A percentile compares a stretch with the other conserved stretches of the same genome.
phyloP scores from a whole-genome alignment of 805 yeast genomes.

The Dipodascus geniculatus region DNA sequence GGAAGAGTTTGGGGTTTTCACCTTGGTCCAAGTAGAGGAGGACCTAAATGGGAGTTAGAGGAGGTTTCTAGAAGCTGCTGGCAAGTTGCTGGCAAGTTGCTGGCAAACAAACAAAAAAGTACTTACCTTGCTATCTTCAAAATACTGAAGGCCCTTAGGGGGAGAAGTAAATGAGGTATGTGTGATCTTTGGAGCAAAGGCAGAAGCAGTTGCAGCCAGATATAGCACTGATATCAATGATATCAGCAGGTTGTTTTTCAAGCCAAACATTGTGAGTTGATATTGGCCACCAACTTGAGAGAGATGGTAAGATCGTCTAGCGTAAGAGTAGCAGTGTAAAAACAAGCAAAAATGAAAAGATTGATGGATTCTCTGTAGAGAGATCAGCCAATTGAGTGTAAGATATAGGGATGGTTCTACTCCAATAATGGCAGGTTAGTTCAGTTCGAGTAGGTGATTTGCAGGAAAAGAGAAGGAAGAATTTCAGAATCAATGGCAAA shows the following conservation, averaged over 20 bases:
- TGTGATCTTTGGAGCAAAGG: constrained; percentile 11
- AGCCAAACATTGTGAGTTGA: neutral
- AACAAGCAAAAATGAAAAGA: neutral
- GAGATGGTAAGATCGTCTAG: too few relatives aligned
- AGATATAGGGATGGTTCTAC: neutral
- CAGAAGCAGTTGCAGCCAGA: constrained; percentile 4
- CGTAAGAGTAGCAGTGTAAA: too few relatives aligned
- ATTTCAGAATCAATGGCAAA: neutral
- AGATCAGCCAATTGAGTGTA: neutral
- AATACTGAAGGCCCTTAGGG: constrained; percentile 22
- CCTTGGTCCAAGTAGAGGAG: neutral
- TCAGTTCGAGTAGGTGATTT: neutral
- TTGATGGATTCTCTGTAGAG: neutral
- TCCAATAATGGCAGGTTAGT: too few relatives aligned
- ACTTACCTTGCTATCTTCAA: constrained; percentile 23
- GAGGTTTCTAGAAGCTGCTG: too few relatives aligned
- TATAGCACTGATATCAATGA: neutral
- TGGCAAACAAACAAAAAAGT: neutral
- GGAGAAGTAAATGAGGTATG: constrained; percentile 4
- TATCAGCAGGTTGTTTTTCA: neutral
- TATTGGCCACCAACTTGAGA: too few relatives aligned
- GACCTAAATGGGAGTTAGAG: neutral
- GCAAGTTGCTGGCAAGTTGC: too few relatives aligned
- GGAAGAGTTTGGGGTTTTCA: constrained; percentile 20
- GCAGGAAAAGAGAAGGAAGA: neutral